Percentiles rank a stretch among this genome's conserved stretches.
These are phyloP conservation scores for Lichtheimia hyalospora DNA, from an alignment of 371 early-diverging fungal genomes.

Conservation along the genomic window DNA sequence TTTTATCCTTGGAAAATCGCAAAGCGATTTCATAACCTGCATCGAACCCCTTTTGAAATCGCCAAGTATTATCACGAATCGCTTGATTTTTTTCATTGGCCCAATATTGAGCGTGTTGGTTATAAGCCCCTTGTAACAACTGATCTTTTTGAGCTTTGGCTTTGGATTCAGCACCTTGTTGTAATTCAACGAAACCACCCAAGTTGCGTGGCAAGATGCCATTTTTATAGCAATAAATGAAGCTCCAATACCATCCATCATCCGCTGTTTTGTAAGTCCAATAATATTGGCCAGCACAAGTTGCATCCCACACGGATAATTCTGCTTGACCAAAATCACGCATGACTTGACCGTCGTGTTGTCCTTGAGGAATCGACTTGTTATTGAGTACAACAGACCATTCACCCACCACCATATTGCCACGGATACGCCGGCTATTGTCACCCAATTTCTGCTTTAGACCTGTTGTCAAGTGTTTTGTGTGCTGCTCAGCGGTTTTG, in stretches of 20 bases:
- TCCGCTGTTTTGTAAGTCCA: conserved; percentile 35
- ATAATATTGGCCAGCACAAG: conserved; percentile 26
- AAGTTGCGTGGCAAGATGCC: conserved; percentile 7
- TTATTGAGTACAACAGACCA: conserved; percentile 30
- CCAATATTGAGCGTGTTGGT: conserved; percentile 14
- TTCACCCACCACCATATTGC: conserved; percentile 28
- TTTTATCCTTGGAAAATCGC: conserved; percentile 13
- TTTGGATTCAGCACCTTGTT: neutral
- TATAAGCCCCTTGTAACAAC: neutral
- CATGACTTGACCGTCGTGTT: conserved; percentile 24
- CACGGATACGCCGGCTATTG: conserved; percentile 11
- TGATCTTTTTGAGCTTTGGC: neutral
- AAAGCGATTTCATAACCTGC: conserved; percentile 22
- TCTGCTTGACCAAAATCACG: conserved; percentile 18
- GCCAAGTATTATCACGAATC: conserved; percentile 6
- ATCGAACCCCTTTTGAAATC: conserved; percentile 20
- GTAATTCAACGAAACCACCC: conserved; percentile 3
- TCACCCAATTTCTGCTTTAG: conserved; percentile 7
- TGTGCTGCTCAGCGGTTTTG: conserved; percentile 21
- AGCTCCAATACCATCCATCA: conserved; percentile 32
- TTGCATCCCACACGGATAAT: conserved; percentile 15
- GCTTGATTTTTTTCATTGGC: conserved; percentile 2
- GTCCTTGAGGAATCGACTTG: conserved; percentile 15
- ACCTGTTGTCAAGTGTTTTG: conserved; percentile 10
- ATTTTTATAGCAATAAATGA: conserved; percentile 26